A percentile compares a stretch with the other conserved stretches of the same genome.
phyloP scores from a whole-genome alignment of 2,329 filamentous ascomycete genomes.

The Calcarisporium arbuscula region DNA sequence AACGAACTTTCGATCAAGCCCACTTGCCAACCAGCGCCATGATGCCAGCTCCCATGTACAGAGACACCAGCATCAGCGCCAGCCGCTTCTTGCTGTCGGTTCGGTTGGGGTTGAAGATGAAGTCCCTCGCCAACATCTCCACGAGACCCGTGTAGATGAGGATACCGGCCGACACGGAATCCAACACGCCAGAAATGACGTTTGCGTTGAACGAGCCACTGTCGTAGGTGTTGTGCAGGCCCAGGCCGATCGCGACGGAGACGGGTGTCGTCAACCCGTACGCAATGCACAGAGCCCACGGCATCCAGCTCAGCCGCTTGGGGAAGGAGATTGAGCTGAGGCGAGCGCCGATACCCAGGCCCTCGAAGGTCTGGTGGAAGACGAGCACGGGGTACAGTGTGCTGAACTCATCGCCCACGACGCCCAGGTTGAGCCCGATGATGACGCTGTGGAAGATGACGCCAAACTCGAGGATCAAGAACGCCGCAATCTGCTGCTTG shows the following conservation, averaged over 20 bases:
- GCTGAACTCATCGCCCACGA: slow-evolving; percentile 49
- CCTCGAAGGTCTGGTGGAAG: slow-evolving; percentile 60
- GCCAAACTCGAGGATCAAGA: slow-evolving; percentile 50
- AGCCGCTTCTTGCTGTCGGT: slow-evolving; percentile 36
- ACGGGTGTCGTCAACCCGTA: slow-evolving; percentile 49
- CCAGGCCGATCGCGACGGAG: slow-evolving; percentile 42
- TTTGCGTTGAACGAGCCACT: slow-evolving; percentile 29
- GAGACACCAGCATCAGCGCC: slow-evolving; percentile 56
- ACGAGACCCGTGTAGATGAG: slow-evolving; percentile 84
- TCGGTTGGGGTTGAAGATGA: slow-evolving; percentile 82
- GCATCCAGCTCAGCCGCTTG: slow-evolving; percentile 32
- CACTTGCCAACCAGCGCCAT: slow-evolving; percentile 78
- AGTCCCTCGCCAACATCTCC: slow-evolving; percentile 84
- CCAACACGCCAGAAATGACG: slow-evolving; percentile 75
- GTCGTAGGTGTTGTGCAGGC: slow-evolving; percentile 28
- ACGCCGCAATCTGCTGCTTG: slow-evolving; percentile 36
- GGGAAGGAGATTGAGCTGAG: slow-evolving; percentile 51
- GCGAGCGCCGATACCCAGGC: slow-evolving; percentile 54
- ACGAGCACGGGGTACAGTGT: slow-evolving; percentile 54
- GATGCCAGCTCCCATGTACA: slow-evolving; percentile 59
- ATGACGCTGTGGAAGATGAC: slow-evolving; percentile 60
- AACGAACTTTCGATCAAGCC: slow-evolving; percentile 56
- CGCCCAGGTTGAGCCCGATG: slow-evolving; percentile 56
- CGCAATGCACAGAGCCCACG: slow-evolving; percentile 39
- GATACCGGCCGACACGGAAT: slow-evolving; percentile 77